A percentile compares a stretch with the other conserved stretches of the same genome.
phyloP scores from a whole-genome alignment of 2,329 filamentous ascomycete species.

The Apiospora aurea region DNA sequence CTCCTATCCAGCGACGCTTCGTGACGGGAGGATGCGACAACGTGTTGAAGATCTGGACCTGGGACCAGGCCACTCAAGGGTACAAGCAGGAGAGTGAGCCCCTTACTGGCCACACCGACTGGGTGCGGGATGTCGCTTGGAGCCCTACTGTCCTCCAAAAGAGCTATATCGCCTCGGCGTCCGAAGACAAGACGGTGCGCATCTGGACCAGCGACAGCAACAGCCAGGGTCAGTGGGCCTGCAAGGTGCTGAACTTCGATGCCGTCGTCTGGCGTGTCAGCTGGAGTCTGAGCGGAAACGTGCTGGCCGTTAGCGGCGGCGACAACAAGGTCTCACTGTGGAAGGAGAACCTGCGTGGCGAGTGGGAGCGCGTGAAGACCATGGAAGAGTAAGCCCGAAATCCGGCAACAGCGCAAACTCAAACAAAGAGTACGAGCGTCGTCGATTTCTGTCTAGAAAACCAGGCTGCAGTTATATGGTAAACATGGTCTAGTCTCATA shows the following conservation, averaged over 20 bases:
- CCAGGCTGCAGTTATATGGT: not conserved
- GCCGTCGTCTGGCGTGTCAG: conserved; percentile 93
- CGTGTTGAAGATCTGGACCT: conserved; percentile 91
- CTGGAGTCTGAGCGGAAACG: conserved; percentile 97
- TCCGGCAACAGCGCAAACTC: not conserved
- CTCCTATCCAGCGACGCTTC: conserved; percentile 77
- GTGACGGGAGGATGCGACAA: conserved; percentile 97
- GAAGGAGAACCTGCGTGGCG: conserved; percentile 97
- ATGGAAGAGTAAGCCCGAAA: conserved; percentile 76
- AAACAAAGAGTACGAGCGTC: not conserved
- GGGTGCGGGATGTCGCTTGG: conserved; percentile 98
- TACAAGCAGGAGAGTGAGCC: conserved; percentile 70
- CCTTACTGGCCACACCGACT: conserved; percentile 86
- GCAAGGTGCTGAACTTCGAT: conserved; percentile 87
- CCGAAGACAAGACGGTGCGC: conserved; percentile 94
- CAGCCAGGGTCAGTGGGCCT: conserved; percentile 77
- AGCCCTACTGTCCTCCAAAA: conserved; percentile 93
- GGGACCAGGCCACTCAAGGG: conserved; percentile 66
- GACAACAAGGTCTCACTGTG: conserved; percentile 98
- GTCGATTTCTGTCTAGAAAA: not conserved
- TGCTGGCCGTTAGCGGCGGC: conserved; percentile 88
- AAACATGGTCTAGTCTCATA: not conserved
- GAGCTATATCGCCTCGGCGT: conserved; percentile 94
- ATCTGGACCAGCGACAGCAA: conserved; percentile 88
- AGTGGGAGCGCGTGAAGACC: conserved; percentile 97